A percentile compares a stretch with the other conserved stretches of the same genome.
These are phyloP conservation scores for Favolaschia claudopus DNA, from an alignment of 768 basidiomycete genomes.

Conservation along the genomic window DNA sequence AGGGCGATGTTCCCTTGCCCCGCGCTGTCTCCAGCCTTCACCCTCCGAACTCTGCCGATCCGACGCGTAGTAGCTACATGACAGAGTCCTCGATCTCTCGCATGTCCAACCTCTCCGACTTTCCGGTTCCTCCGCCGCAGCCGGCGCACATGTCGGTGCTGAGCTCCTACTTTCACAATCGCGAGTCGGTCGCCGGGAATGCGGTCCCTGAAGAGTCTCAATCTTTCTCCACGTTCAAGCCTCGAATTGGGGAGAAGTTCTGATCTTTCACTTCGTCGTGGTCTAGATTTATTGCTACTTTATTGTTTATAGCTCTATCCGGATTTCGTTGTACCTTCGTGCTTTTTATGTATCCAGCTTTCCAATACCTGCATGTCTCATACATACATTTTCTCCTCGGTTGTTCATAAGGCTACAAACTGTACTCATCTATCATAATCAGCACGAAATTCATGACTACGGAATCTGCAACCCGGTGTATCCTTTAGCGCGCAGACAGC, in stretches of 20 bases:
- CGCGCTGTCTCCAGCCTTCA: conserved; percentile 26
- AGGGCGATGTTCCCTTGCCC: neutral
- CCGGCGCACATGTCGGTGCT: conserved; percentile 38
- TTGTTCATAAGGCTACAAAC: no score
- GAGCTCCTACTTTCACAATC: conserved; percentile 37
- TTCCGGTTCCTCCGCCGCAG: conserved; percentile 53
- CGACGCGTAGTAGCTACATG: conserved; percentile 53
- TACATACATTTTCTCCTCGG: no score
- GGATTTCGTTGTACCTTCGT: conserved; percentile 21
- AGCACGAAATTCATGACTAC: no score
- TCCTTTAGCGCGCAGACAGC: no score
- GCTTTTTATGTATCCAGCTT: no score
- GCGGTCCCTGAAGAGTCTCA: neutral
- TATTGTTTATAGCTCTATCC: conserved; percentile 19
- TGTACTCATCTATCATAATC: no score
- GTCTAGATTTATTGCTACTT: conserved; percentile 17
- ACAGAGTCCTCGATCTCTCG: conserved; percentile 51
- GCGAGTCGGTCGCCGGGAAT: conserved; percentile 10
- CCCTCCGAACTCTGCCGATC: conserved; percentile 37
- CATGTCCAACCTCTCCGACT: conserved; percentile 61
- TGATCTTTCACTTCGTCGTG: neutral
- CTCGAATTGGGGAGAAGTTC: conserved; percentile 23
- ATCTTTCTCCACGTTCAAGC: conserved; percentile 10
- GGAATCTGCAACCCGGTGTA: no score
- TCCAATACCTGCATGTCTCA: no score